Base-by-base conservation (phyloP, 1,284 basidiomycete species). In the Coniferiporia sulphurascens region DNA sequence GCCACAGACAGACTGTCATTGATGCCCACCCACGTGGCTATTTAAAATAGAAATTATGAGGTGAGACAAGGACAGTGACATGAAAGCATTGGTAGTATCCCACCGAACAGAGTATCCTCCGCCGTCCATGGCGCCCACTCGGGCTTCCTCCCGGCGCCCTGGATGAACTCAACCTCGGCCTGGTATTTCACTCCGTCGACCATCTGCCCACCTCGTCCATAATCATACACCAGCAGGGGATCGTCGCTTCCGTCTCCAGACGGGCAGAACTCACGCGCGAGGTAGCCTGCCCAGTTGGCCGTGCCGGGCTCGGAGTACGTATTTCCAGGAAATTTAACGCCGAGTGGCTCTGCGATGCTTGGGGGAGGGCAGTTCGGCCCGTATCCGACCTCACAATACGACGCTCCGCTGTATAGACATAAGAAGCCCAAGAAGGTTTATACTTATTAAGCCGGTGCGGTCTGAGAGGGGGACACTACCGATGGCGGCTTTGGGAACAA, bases 231-330 rank as follows among this genome's bases (percentile, higher is more conserved):
- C 12, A 70, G 62, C 41, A 68, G 59, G 15, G 57, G 54, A 4
- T 54, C 12, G 45, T 9, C 48, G 15, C n/a, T 32, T 9, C 51
- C 50, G 17, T n/a, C 22, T 3, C 52, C 52, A 12, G 41, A 54
- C 17, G 66, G 59, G 12, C 62, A 62, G 36, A 60, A 63, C 19
- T 52, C 58, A 7, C 56, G 59, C 32, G 69, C 58, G 45, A 71
- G 59, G 52, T 70, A 67, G n/a, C 68, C 68, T 4, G 71, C 68
- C 70, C 70, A 71, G 59, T 71, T 71, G 1, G 70, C 65, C 35
- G 63, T 55, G 3, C 59, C 64, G 2, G 15, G 36, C 43, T 70
- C 70, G 10, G 61, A 62, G 49, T 63, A 69, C 5, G 64, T 66
- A 15, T 48, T 35, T 0, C 69, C 70, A 1, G 70, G 70, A 53